These are phyloP conservation scores for Kwoniella mangroviensis DNA, from an alignment of 768 basidiomycete genomes.

Conservation along the genomic window DNA sequence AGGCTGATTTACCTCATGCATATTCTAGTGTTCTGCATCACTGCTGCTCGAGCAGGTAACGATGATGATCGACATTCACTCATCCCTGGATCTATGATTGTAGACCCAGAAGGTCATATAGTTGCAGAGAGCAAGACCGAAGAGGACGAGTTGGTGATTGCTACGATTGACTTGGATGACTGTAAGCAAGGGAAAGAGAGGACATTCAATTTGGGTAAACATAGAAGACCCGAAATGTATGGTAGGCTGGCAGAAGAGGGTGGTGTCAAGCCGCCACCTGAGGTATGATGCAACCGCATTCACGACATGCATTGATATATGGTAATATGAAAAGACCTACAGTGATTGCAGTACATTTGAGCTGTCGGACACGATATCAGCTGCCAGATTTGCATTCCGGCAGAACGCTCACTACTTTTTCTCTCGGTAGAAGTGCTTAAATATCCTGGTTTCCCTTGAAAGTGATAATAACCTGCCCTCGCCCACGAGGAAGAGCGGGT, in stretches of 20 bases:
- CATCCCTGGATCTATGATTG: conserved; percentile 53
- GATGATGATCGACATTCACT: conserved; percentile 54
- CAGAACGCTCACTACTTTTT: too few species aligned
- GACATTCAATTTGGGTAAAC: conserved; percentile 54
- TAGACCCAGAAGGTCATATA: conserved; percentile 55
- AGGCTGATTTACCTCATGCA: not conserved
- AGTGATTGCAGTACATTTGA: too few species aligned
- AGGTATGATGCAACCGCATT: conserved; percentile 8
- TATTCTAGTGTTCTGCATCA: conserved; percentile 50
- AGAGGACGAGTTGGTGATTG: conserved; percentile 52
- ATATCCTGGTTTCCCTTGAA: too few species aligned
- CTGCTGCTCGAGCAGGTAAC: conserved; percentile 46
- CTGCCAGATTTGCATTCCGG: too few species aligned
- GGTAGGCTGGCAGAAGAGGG: conserved; percentile 38
- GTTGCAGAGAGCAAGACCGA: conserved; percentile 54
- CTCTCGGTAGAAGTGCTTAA: too few species aligned
- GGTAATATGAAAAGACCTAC: too few species aligned
- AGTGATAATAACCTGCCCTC: too few species aligned
- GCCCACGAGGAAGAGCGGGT: too few species aligned
- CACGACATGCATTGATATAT: not conserved
- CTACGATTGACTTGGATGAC: conserved; percentile 52
- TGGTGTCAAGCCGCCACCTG: conserved; percentile 48
- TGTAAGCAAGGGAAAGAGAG: conserved; percentile 55
- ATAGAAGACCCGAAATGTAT: conserved; percentile 52
- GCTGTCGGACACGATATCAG: too few species aligned